Conservation (phyloP, 495 filamentous ascomycete species). For the Filosporella fistucella region DNA sequence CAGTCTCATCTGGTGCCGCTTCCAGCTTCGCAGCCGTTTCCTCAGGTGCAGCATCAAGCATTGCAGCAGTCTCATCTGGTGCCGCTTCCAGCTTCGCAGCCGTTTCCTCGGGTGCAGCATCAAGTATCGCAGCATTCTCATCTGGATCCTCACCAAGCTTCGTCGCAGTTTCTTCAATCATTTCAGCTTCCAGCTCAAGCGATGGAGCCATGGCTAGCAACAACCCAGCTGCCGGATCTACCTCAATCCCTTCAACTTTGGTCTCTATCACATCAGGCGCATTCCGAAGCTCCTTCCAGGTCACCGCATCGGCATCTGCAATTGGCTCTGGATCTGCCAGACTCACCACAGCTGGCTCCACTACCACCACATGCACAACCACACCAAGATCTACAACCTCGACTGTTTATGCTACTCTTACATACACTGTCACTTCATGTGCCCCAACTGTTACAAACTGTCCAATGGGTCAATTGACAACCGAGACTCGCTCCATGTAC, state of each 20-base stretch:
- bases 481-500: slow-evolving; percentile 30
- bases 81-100: neutral
- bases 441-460: slow-evolving; percentile 50
- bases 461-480: slow-evolving; percentile 39
- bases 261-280: neutral
- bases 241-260: neutral
- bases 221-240: neutral
- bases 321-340: neutral
- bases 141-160: too few species aligned
- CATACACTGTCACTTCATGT: slow-evolving; percentile 52
- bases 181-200: neutral
- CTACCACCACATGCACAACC: neutral
- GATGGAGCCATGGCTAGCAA: neutral
- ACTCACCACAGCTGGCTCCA: neutral
- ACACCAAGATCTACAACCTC: slow-evolving; percentile 28
- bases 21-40: neutral
- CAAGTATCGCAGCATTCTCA: neutral
- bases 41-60: neutral
- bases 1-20: neutral
- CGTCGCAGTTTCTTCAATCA: neutral
- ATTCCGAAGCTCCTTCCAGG: neutral
- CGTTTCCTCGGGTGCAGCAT: neutral
- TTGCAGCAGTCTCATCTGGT: neutral
- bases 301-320: neutral
- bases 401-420: slow-evolving; percentile 51